Conservation (phyloP, 495 filamentous ascomycete species). For the Podospora pseudocomata region DNA sequence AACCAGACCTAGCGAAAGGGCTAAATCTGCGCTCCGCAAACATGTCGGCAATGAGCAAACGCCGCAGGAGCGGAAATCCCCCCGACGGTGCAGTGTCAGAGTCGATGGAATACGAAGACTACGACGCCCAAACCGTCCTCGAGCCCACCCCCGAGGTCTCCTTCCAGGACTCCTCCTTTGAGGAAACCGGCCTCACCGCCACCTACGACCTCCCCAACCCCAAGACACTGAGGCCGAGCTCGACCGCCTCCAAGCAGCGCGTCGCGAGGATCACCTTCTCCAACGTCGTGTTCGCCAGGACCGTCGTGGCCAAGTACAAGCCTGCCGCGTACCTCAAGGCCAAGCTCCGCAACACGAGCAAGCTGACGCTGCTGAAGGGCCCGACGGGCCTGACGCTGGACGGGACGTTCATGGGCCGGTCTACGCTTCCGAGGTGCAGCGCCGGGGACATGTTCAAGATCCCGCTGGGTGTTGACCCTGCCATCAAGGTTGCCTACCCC, state of each 20-base stretch:
- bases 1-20: no score
- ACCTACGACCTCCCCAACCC: constrained; percentile 59
- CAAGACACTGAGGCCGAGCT: constrained; percentile 43
- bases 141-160: constrained; percentile 31
- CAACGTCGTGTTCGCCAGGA: constrained; percentile 47
- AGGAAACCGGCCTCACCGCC: constrained; percentile 56
- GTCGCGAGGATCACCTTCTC: constrained; percentile 43
- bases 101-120: neutral
- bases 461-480: constrained; percentile 62
- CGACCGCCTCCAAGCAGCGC: constrained; percentile 46
- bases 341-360: constrained; percentile 55
- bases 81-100: no score
- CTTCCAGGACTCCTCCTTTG: constrained; percentile 44
- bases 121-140: constrained; percentile 29
- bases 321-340: constrained; percentile 64
- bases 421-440: constrained; percentile 53
- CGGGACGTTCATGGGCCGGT: constrained; percentile 62
- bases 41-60: neutral
- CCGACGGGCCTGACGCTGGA: constrained; percentile 63
- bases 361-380: constrained; percentile 58
- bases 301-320: constrained; percentile 64
- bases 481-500: constrained; percentile 57
- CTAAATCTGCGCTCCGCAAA: no score
- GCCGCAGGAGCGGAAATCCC: no score
- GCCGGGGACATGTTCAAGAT: constrained; percentile 60